phyloP scores from a whole-genome alignment of 164 flowering plant species.

The Tetrastigma voinierianum region DNA sequence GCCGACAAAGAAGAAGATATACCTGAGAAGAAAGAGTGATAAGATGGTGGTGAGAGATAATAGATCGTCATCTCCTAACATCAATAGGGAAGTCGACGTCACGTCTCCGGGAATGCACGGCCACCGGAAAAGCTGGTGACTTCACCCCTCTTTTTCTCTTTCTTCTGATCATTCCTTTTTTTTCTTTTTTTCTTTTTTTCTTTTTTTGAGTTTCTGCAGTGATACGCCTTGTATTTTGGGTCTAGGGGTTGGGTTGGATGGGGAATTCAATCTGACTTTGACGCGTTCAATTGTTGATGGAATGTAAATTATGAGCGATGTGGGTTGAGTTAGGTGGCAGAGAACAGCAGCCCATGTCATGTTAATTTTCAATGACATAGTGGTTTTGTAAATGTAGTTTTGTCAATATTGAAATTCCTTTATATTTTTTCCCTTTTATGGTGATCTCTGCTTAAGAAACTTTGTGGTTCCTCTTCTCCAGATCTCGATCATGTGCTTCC shows the following conservation, averaged over 20 bases:
- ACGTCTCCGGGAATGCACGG: neutral
- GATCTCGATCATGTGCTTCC: too few relatives aligned
- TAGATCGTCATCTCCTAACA: conserved; percentile 2
- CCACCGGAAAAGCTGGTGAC: conserved; percentile 21
- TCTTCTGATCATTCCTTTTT: too few relatives aligned
- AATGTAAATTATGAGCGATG: conserved; percentile 8
- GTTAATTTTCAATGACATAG: neutral
- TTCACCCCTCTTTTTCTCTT: neutral
- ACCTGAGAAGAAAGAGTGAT: conserved; percentile 5
- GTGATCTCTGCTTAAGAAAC: neutral
- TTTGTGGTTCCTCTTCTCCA: too few relatives aligned
- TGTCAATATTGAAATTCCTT: neutral
- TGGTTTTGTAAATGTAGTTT: neutral
- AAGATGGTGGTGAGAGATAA: neutral
- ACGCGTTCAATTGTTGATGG: neutral
- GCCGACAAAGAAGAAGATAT: conserved; percentile 31
- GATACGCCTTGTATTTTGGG: neutral
- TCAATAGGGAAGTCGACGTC: neutral
- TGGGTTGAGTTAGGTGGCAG: conserved; percentile 1
- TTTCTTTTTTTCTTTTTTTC: neutral
- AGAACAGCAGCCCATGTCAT: conserved; percentile 6
- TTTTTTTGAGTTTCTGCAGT: neutral
- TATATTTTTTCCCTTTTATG: neutral
- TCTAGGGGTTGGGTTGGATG: neutral
- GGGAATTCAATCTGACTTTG: neutral